Evolutionary conservation across 192 early-diverging fungal genomes (phyloP).

Genomic region (Backusella australiensis): DNA sequence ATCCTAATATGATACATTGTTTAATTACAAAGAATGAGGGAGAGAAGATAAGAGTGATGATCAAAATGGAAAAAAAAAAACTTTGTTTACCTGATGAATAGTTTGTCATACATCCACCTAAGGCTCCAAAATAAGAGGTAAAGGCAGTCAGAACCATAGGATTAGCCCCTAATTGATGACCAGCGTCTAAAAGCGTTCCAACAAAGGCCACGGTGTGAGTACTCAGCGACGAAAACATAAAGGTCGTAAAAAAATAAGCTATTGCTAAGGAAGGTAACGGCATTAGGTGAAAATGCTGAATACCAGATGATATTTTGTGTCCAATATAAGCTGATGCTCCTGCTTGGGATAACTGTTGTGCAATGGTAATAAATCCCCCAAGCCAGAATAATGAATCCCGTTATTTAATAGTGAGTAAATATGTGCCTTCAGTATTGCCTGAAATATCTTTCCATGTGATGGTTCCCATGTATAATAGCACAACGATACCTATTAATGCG

Average conservation of each 20-base stretch:
- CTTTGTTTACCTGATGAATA: neutral
- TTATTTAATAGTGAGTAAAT: slow-evolving; percentile 9
- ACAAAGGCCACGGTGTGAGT: slow-evolving; percentile 68
- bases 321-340: slow-evolving; percentile 65
- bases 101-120: slow-evolving; percentile 57
- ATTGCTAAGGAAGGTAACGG: slow-evolving; percentile 45
- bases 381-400: slow-evolving; percentile 86
- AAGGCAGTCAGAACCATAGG: slow-evolving; percentile 52
- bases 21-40: neutral
- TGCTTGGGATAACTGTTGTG: slow-evolving; percentile 62
- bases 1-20: neutral
- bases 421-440: slow-evolving; percentile 36
- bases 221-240: slow-evolving; percentile 71
- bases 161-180: slow-evolving; percentile 51
- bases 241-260: slow-evolving; percentile 67
- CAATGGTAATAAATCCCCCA: slow-evolving; percentile 69
- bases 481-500: slow-evolving; percentile 56
- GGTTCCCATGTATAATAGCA: slow-evolving; percentile 52
- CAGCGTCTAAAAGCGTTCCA: slow-evolving; percentile 70
- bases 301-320: slow-evolving; percentile 40
- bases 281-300: slow-evolving; percentile 26
- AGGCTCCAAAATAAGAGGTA: slow-evolving; percentile 60
- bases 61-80: slow-evolving; percentile 2
- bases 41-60: slow-evolving; percentile 25
- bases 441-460: slow-evolving; percentile 64